phyloP scores from a whole-genome alignment of 139 green algal species.

The Zygnema cylindricum region DNA sequence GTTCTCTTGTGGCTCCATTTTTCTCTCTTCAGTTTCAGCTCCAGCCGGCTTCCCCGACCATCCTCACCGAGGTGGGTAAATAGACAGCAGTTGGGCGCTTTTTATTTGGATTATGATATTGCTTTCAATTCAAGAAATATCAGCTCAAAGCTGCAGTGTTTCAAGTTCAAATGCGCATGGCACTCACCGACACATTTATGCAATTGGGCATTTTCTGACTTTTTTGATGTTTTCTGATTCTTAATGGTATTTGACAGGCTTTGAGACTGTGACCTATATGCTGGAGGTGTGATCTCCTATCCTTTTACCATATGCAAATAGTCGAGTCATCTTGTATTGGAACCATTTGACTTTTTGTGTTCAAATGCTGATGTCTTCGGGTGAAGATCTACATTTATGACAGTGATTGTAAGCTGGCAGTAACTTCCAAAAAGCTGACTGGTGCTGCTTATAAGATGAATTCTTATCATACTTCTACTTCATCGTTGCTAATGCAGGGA shows the following conservation, averaged over 20 bases:
- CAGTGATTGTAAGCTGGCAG: no score
- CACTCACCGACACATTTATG: neutral
- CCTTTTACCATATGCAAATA: neutral
- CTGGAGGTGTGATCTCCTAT: conserved; percentile 2
- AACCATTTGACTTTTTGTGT: neutral
- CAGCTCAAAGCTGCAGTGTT: no score
- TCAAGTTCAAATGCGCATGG: neutral
- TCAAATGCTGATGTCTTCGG: neutral
- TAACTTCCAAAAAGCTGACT: no score
- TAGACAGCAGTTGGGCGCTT: neutral
- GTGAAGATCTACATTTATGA: neutral
- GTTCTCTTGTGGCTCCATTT: no score
- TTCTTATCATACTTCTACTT: neutral
- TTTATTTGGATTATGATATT: neutral
- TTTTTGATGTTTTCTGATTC: neutral
- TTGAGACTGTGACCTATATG: conserved; percentile 65
- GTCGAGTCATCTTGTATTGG: neutral
- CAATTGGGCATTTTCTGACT: neutral
- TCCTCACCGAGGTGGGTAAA: conserved; percentile 54
- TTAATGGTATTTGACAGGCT: conserved; percentile 47
- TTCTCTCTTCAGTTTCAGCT: conserved; percentile 24
- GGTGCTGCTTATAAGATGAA: no score
- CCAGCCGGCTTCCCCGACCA: conserved; percentile 60
- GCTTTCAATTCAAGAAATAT: no score
- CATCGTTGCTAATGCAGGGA: conserved; percentile 30